These are phyloP conservation scores for Colletotrichum sp. DNA, from an alignment of 2,329 filamentous ascomycete species.

Conservation along the genomic window DNA sequence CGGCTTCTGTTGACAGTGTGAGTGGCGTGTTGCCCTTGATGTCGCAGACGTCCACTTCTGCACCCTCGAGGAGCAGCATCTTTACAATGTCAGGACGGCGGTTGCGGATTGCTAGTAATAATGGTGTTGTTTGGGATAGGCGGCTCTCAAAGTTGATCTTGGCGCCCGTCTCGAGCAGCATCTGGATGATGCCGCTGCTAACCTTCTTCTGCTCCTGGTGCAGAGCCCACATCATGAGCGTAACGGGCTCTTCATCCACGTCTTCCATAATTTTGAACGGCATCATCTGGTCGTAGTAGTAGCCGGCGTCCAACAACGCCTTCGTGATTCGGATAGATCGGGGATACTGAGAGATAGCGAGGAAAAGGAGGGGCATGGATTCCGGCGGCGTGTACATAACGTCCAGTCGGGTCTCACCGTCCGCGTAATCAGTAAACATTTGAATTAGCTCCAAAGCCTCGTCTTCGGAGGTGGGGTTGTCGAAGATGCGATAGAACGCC, in stretches of 20 bases:
- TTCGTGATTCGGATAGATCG: constrained; percentile 56
- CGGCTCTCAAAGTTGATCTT: constrained; percentile 62
- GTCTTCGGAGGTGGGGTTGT: constrained; percentile 52
- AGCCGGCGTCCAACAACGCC: constrained; percentile 59
- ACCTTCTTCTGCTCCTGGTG: constrained; percentile 67
- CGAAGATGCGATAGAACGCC: constrained; percentile 62
- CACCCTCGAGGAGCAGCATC: constrained; percentile 59
- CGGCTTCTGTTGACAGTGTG: constrained; percentile 61
- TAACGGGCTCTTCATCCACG: constrained; percentile 58
- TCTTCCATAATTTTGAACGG: constrained; percentile 47
- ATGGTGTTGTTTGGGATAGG: constrained; percentile 56
- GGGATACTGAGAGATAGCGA: constrained; percentile 59
- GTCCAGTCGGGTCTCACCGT: constrained; percentile 54
- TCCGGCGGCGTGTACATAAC: constrained; percentile 48
- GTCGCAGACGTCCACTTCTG: constrained; percentile 64
- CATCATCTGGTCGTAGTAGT: constrained; percentile 61
- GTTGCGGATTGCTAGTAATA: constrained; percentile 63
- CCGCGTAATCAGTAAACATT: constrained; percentile 54
- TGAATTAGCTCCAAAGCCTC: constrained; percentile 53
- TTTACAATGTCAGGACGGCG: constrained; percentile 62
- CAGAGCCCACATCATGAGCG: constrained; percentile 64
- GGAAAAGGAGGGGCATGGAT: constrained; percentile 53
- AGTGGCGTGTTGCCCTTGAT: constrained; percentile 62
- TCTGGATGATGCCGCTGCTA: constrained; percentile 60
- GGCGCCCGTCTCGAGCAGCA: constrained; percentile 58